Evolutionary conservation across 78 protist genomes (phyloP).

Genomic region (Dictyostelium brefeldianum): DNA sequence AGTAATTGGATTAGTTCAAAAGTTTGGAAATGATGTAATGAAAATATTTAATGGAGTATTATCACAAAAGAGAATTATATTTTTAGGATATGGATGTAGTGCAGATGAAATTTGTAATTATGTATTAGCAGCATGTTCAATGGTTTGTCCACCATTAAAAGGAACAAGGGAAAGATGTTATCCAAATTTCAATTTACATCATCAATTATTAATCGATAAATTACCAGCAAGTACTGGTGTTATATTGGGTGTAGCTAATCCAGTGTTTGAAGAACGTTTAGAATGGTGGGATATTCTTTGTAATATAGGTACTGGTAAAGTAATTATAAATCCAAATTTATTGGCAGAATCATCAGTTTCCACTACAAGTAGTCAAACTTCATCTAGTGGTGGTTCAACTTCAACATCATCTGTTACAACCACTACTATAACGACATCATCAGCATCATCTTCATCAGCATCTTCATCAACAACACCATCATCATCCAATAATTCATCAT

Average conservation of each 20-base stretch:
- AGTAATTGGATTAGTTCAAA: constrained; percentile 82
- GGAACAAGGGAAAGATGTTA: constrained; percentile 77
- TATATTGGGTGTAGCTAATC: constrained; percentile 91
- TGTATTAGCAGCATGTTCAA: constrained; percentile 80
- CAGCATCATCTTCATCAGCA: no score
- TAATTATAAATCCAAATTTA: constrained; percentile 55
- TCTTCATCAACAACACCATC: no score
- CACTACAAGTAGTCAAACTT: no score
- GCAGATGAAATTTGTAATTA: constrained; percentile 85
- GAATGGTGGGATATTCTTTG: constrained; percentile 94
- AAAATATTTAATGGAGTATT: constrained; percentile 89
- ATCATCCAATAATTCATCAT: no score
- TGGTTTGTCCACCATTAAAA: constrained; percentile 90
- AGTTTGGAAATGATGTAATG: constrained; percentile 87
- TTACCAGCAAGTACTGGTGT: constrained; percentile 69
- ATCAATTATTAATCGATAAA: constrained; percentile 60
- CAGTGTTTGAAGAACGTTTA: constrained; percentile 84
- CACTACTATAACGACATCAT: no score
- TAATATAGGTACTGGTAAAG: constrained; percentile 87
- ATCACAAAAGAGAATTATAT: constrained; percentile 86
- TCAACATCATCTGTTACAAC: no score
- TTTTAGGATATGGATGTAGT: constrained; percentile 85
- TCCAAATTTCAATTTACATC: constrained; percentile 88
- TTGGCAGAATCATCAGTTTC: constrained; percentile 35
- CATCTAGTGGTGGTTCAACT: no score